Evolutionary conservation across 225 moss, liverwort and hornwort species (phyloP).

Genomic region (Physcomitrellopsis africana): DNA sequence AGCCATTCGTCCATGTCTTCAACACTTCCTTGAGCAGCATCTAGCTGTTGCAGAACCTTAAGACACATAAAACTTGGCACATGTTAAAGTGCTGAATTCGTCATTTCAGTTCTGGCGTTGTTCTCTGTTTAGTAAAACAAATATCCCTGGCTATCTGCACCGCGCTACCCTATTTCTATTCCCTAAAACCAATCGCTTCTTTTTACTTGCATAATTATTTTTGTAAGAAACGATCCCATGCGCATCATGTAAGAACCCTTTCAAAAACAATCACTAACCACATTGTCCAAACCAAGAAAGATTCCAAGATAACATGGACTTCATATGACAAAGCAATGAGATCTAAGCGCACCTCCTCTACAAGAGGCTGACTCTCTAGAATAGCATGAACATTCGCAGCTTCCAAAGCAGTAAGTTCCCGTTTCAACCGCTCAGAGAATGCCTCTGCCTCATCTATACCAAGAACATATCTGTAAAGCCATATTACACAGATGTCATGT

Average conservation of each 20-base stretch:
- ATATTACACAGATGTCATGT: constrained; percentile 29
- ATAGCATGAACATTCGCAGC: constrained; percentile 99
- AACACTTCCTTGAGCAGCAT: constrained; percentile 93
- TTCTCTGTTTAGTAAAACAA: constrained; percentile 1
- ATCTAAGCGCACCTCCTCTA: constrained; percentile 78
- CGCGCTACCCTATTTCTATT: neutral
- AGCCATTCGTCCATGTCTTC: constrained; percentile 99
- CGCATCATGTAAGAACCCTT: constrained; percentile 1
- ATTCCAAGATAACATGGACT: neutral
- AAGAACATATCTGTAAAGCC: constrained; percentile 80
- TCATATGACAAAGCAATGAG: neutral
- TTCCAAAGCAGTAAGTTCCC: constrained; percentile 97
- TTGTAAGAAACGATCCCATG: neutral
- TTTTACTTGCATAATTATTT: neutral
- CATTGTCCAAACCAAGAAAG: neutral
- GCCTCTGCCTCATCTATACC: constrained; percentile 99
- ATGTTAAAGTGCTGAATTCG: constrained; percentile 18
- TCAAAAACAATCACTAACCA: neutral
- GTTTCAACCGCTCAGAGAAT: constrained; percentile 96
- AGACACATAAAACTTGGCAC: constrained; percentile 13
- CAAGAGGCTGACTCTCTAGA: constrained; percentile 97
- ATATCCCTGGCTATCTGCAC: neutral
- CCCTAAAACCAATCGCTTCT: constrained; percentile 17
- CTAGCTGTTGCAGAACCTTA: constrained; percentile 97
- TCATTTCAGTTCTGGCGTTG: neutral